Conservation (phyloP, 331 rosid species). For the Acacia pycnantha region DNA sequence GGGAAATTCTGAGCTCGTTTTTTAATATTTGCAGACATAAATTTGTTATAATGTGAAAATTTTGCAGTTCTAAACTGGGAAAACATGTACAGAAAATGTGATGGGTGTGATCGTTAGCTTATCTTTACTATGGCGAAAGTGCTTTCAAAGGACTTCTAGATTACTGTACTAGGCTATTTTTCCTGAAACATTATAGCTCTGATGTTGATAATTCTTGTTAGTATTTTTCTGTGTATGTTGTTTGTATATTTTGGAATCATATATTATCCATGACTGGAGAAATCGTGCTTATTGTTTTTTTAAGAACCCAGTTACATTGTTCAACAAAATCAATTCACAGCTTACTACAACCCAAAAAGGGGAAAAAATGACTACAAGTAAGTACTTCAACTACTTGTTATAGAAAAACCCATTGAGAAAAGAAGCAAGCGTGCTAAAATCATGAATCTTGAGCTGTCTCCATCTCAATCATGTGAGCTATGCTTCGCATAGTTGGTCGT, state of each 20-base stretch:
- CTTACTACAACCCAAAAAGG: neutral
- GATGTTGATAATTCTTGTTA: neutral
- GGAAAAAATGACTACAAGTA: neutral
- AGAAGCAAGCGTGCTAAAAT: neutral
- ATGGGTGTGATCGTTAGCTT: neutral
- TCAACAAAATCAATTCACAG: neutral
- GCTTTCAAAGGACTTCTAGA: no score
- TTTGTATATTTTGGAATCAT: neutral
- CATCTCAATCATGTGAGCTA: neutral
- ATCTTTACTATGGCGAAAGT: no score
- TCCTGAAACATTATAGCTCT: neutral
- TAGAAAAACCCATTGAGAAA: neutral
- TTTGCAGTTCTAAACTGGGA: neutral
- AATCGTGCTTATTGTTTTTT: neutral
- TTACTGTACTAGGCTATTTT: neutral
- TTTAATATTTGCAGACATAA: no score
- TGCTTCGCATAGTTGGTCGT: neutral
- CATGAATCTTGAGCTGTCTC: neutral
- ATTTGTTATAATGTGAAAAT: no score
- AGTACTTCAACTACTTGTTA: neutral
- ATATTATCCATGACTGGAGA: neutral
- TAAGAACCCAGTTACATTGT: neutral
- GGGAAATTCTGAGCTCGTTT: neutral
- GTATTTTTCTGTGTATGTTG: neutral
- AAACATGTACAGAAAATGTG: neutral